Conservation (phyloP, 495 filamentous ascomycete genomes). For the Xylaria curta region DNA sequence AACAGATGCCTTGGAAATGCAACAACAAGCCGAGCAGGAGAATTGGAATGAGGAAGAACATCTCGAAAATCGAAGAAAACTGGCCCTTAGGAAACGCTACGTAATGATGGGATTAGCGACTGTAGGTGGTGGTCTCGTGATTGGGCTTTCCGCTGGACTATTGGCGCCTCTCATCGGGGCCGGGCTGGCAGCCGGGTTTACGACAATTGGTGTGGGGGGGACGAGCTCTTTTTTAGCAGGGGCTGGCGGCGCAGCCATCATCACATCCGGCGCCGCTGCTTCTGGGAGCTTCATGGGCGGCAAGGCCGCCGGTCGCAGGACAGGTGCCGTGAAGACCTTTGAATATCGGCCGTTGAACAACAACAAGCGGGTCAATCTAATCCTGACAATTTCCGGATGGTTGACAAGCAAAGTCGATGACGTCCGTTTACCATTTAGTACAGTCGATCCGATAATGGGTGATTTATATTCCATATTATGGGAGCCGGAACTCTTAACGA, state of each 20-base stretch:
- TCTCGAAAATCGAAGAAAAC: constrained; percentile 85
- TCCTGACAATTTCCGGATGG: constrained; percentile 96
- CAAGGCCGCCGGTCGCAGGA: constrained; percentile 82
- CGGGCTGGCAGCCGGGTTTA: constrained; percentile 92
- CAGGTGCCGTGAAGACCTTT: constrained; percentile 91
- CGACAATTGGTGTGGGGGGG: constrained; percentile 89
- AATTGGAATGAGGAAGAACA: constrained; percentile 97
- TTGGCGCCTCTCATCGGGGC: constrained; percentile 94
- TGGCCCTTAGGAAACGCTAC: constrained; percentile 78
- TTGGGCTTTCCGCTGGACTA: constrained; percentile 91
- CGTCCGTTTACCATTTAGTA: constrained; percentile 92
- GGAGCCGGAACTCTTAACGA: constrained; percentile 97
- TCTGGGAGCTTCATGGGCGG: constrained; percentile 86
- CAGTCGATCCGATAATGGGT: constrained; percentile 96
- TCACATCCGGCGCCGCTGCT: constrained; percentile 87
- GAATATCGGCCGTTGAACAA: constrained; percentile 97
- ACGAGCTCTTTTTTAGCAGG: constrained; percentile 91
- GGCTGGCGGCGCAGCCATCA: constrained; percentile 88
- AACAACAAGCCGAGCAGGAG: constrained; percentile 88
- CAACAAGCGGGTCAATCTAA: constrained; percentile 95
- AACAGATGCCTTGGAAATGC: constrained; percentile 96
- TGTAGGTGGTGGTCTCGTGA: constrained; percentile 93
- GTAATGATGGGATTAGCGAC: constrained; percentile 98
- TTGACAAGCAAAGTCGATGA: constrained; percentile 98
- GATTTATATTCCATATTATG: constrained; percentile 97